A percentile compares a stretch with the other conserved stretches of the same genome.
Evolutionary conservation across 1,284 basidiomycete genomes (phyloP).

Genomic region (Leccinum fallax): DNA sequence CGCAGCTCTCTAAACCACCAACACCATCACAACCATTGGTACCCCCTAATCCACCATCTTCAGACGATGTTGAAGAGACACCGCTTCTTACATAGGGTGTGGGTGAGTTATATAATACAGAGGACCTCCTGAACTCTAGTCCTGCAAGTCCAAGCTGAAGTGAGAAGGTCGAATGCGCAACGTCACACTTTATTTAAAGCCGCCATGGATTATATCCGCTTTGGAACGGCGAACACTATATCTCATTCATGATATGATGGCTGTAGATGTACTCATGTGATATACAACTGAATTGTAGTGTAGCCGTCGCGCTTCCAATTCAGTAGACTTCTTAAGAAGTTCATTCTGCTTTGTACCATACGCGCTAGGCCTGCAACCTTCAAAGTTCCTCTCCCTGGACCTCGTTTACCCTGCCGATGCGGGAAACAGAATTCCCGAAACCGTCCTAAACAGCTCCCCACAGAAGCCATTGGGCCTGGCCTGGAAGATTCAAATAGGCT

Average conservation of each 20-base stretch:
- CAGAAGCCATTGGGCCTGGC: background rate
- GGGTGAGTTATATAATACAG: background rate
- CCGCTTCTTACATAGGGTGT: background rate
- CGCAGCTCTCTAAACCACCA: slow-evolving; percentile 12
- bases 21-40: background rate
- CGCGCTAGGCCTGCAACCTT: background rate
- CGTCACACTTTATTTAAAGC: background rate
- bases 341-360: background rate
- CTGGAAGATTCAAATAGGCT: background rate
- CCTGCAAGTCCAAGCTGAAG: background rate
- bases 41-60: background rate
- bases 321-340: background rate
- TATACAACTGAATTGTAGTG: background rate
- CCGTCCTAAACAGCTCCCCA: background rate
- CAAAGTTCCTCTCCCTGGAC: background rate
- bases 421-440: background rate
- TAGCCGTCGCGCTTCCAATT: background rate
- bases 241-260: background rate
- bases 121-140: background rate
- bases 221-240: background rate
- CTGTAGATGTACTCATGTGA: background rate
- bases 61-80: slow-evolving; percentile 7
- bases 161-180: background rate
- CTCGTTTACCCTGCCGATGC: background rate
- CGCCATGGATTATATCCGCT: background rate